Evolutionary conservation across 257 asterid genomes (phyloP), one percentile per base, ranked within the genome.

Genomic region (Avicennia marina): DNA sequence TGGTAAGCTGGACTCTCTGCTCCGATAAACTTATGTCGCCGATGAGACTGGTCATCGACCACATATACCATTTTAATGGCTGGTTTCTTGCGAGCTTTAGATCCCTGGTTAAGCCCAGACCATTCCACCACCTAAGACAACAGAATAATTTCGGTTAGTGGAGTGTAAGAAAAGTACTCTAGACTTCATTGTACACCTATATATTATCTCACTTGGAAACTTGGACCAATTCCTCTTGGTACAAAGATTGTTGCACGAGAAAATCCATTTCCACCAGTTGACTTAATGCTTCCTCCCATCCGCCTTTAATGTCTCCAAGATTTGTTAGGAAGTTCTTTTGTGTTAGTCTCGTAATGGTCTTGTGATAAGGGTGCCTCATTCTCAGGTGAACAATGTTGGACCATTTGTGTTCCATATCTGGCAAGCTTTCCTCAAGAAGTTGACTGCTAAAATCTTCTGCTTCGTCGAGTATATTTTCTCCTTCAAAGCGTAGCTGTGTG

Each of bases 61-160:
- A 71, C 11, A 69, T 52, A 19, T 72, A 76, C 81, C 81, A 76
- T 56, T 68, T 72, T 21, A 64, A 0, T 4, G 81, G 71, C 18
- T 75, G 68, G 31, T 60, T 68, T 61, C 78, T 71, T 4, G 51
- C 73, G 4, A 59, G 65, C 66, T 72, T 66, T 27, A 76, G 62
- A 1, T 76, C 84, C 40, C 34, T 18, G 0, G 42, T 36, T 12
- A 78, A 49, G 2, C 78, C 74, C 19, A 81, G 58, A 18, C 51
- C 65, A 1, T 19, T 57, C 94, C 86, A 76, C 86, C 89, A 81
- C 60, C 88, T 83, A 52, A 10, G 46, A 13, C 6, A 10, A 24
- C 11, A 52, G 21, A 29, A n/a, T 2, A 36, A 4, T 19, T 32
- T 13, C 1, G 2, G 41, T 32, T 33, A 31, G 15, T 29, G 2